Conservation (phyloP, 2,329 filamentous ascomycete genomes). For the Colletotrichum nymphaeae region DNA sequence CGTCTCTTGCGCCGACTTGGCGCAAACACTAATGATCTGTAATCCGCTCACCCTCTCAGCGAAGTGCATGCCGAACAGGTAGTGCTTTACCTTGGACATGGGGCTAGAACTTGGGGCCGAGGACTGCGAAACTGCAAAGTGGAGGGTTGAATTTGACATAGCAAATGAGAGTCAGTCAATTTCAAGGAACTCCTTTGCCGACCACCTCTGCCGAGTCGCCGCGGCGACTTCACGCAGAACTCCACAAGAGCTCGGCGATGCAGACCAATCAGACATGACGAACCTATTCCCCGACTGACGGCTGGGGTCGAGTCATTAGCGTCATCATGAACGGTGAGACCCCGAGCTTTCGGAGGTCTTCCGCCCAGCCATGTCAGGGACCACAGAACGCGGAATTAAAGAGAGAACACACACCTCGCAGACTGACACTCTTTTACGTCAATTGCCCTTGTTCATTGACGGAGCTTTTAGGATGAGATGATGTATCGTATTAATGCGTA, state of each 20-base stretch:
- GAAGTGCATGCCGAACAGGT: not conserved
- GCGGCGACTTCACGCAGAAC: not conserved
- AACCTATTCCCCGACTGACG: conserved; percentile 4
- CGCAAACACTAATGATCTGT: not conserved
- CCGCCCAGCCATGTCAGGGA: not conserved
- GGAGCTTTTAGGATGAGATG: not conserved
- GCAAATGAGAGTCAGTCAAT: conserved; percentile 31
- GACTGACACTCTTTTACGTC: not conserved
- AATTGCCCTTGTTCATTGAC: not conserved
- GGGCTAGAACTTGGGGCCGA: not conserved
- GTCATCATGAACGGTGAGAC: not conserved
- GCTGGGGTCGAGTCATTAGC: conserved; percentile 24
- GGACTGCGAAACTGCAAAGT: not conserved
- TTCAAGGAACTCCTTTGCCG: conserved; percentile 12
- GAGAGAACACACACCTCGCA: not conserved
- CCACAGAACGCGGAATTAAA: conserved; percentile 18
- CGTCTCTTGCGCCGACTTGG: conserved; percentile 7
- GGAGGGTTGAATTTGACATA: conserved; percentile 23
- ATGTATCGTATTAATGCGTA: conserved; percentile 10
- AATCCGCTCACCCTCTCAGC: not conserved
- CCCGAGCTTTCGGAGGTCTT: conserved; percentile 11
- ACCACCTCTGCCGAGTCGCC: conserved; percentile 28
- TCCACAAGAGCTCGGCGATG: conserved; percentile 17
- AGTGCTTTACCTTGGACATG: not conserved
- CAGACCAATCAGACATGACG: not conserved